A percentile compares a stretch with the other conserved stretches of the same genome.
Conservation (phyloP, 2,329 filamentous ascomycete genomes). For the Ophiostoma sp. region DNA sequence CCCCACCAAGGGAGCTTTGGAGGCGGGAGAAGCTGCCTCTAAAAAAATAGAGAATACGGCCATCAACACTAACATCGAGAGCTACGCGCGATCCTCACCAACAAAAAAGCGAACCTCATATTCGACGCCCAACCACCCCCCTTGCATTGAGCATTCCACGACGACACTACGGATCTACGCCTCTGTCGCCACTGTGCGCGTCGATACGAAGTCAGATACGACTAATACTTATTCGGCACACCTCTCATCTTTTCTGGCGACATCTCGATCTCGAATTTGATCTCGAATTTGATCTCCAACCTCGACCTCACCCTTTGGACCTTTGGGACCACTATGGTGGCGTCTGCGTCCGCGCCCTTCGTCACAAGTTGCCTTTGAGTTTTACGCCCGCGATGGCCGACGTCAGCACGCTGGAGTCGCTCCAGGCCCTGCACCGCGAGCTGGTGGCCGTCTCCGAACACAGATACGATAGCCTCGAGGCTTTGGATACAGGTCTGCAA, state of each 20-base stretch:
- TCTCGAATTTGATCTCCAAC: neutral
- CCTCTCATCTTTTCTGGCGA: neutral
- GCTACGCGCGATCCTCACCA: conserved; percentile 15
- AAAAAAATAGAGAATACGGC: conserved; percentile 26
- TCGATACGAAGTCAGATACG: neutral
- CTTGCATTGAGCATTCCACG: conserved; percentile 14
- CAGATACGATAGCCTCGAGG: conserved; percentile 58
- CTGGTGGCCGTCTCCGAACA: conserved; percentile 74
- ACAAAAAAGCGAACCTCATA: conserved; percentile 4
- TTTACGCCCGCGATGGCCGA: conserved; percentile 67
- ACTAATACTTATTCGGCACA: neutral
- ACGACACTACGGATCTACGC: neutral
- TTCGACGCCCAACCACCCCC: neutral
- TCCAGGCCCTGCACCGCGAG: conserved; percentile 84
- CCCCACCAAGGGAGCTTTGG: conserved; percentile 27
- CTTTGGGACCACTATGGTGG: conserved; percentile 27
- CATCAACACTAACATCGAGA: conserved; percentile 23
- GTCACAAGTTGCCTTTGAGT: conserved; percentile 11
- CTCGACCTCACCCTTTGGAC: neutral
- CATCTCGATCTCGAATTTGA: neutral
- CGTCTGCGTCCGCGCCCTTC: conserved; percentile 23
- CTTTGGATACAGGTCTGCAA: conserved; percentile 72
- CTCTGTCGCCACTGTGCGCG: neutral
- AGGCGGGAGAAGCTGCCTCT: conserved; percentile 24
- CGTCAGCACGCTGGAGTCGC: conserved; percentile 69